phyloP scores from a whole-genome alignment of 2,329 filamentous ascomycete species.

The Aspergillus ruber region DNA sequence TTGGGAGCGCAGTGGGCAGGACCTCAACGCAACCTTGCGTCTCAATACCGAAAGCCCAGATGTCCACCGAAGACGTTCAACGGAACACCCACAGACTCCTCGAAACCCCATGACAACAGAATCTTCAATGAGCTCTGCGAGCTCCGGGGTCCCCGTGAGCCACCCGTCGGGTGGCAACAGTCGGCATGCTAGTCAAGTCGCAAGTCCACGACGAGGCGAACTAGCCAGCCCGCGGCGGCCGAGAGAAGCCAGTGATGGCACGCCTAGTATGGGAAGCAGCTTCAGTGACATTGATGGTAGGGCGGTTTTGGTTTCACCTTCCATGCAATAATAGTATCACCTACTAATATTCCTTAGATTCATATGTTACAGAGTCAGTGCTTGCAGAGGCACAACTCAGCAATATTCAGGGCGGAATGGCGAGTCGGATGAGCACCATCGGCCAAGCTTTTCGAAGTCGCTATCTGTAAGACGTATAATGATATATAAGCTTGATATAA shows the following conservation, averaged over 20 bases:
- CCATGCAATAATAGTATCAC: no score
- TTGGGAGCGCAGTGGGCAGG: slow-evolving; percentile 20
- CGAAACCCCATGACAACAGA: slow-evolving; percentile 15
- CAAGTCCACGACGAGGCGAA: slow-evolving; percentile 44
- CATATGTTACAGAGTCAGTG: slow-evolving; percentile 59
- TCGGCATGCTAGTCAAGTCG: slow-evolving; percentile 10
- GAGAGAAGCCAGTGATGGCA: slow-evolving; percentile 47
- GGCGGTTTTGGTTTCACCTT: slow-evolving; percentile 1
- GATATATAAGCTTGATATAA: not conserved
- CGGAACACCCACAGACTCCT: slow-evolving; percentile 17
- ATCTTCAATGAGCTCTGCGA: slow-evolving; percentile 32
- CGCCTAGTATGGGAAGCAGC: slow-evolving; percentile 58
- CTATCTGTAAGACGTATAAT: slow-evolving; percentile 32
- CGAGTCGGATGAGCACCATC: slow-evolving; percentile 45
- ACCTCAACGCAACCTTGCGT: slow-evolving; percentile 38
- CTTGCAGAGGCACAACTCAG: slow-evolving; percentile 59
- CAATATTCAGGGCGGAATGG: slow-evolving; percentile 52
- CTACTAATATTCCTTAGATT: slow-evolving; percentile 36
- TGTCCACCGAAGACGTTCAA: slow-evolving; percentile 19
- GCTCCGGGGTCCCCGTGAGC: slow-evolving; percentile 27
- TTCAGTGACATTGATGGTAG: slow-evolving; percentile 60
- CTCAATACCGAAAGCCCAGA: slow-evolving; percentile 25
- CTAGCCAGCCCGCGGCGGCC: slow-evolving; percentile 44
- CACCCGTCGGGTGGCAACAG: slow-evolving; percentile 15
- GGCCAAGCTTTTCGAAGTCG: slow-evolving; percentile 51